Percentiles rank a stretch among this genome's conserved stretches.
Evolutionary conservation across 129 eudicot genomes (phyloP).

Genomic region (Helianthus annuus): HanXRQr2.0-SUNRISE NC_035437.2:6500830-6501329

Average conservation of each 20-base stretch:
- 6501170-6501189: slow-evolving; percentile 25
- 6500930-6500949: slow-evolving; percentile 16
- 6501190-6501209: not conserved
- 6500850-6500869: slow-evolving; percentile 33
- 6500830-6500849: slow-evolving; percentile 19
- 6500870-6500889: slow-evolving; percentile 11
- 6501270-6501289: no score
- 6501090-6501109: slow-evolving; percentile 30
- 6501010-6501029: not conserved
- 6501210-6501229: no score
- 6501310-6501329: no score
- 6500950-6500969: slow-evolving; percentile 17
- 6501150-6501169: not conserved
- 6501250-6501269: no score
- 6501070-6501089: slow-evolving; percentile 24
- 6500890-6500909: slow-evolving; percentile 27
- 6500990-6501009: not conserved
- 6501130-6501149: slow-evolving; percentile 28
- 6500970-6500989: not conserved
- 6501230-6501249: no score
- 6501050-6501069: slow-evolving; percentile 24
- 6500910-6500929: slow-evolving; percentile 43
- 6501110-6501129: slow-evolving; percentile 26
- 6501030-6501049: slow-evolving; percentile 10
- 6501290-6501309: no score